These are phyloP conservation scores for Podaxis mareebaensis DNA, from an alignment of 768 basidiomycete genomes.

Conservation along the genomic window DNA sequence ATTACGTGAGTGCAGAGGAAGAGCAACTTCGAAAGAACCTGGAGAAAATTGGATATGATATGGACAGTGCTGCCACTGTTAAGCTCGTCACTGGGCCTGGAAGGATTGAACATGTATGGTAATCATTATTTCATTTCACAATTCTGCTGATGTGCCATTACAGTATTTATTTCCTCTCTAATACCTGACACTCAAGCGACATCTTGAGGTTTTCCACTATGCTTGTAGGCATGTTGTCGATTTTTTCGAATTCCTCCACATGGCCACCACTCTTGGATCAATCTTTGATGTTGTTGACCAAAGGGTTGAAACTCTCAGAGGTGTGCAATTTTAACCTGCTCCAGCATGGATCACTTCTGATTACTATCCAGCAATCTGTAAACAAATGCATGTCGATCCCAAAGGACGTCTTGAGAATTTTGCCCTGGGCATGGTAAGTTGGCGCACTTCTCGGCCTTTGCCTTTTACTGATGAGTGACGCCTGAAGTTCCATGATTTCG, in stretches of 20 bases:
- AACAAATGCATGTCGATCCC: conserved; percentile 34
- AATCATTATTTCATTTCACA: neutral
- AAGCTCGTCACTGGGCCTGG: conserved; percentile 18
- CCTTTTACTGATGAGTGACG: no score
- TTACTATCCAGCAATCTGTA: conserved; percentile 30
- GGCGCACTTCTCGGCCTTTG: no score
- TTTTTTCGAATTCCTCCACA: conserved; percentile 29
- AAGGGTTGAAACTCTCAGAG: conserved; percentile 33
- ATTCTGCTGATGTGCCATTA: neutral
- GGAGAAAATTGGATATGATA: conserved; percentile 18
- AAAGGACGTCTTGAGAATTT: conserved; percentile 34
- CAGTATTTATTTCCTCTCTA: conserved; percentile 24
- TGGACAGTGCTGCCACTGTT: conserved; percentile 21
- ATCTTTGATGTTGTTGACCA: conserved; percentile 31
- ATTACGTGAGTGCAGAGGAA: conserved; percentile 13
- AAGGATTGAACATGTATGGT: conserved; percentile 22
- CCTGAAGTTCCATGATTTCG: conserved; percentile 7
- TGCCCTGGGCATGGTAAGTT: conserved; percentile 36
- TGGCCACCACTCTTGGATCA: conserved; percentile 31
- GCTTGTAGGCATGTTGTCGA: conserved; percentile 36
- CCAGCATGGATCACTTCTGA: neutral
- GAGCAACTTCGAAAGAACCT: conserved; percentile 19
- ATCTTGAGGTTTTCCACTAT: conserved; percentile 24
- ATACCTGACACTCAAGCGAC: conserved; percentile 20
- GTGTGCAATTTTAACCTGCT: conserved; percentile 19